Evolutionary conservation across 495 filamentous ascomycete genomes (phyloP).

Genomic region (Penicillium roqueforti): DNA sequence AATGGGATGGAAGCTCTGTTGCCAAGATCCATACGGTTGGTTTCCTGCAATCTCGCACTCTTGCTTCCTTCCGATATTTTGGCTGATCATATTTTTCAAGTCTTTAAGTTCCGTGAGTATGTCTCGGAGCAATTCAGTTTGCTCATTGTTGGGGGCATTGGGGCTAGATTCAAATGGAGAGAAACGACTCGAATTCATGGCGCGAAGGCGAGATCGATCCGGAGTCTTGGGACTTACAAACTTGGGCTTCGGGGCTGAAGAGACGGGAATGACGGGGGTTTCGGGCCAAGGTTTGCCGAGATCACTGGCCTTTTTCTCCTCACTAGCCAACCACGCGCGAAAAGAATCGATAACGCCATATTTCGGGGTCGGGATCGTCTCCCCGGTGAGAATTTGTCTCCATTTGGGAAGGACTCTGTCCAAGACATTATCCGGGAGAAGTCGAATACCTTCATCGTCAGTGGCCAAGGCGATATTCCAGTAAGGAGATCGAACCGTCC

Average conservation of each 20-base stretch:
- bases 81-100: background rate
- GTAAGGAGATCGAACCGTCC: slow-evolving; percentile 2
- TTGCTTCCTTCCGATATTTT: background rate
- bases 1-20: background rate
- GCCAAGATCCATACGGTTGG: background rate
- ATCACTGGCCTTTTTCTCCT: background rate
- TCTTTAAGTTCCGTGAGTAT: background rate
- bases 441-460: background rate
- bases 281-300: background rate
- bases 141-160: background rate
- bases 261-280: background rate
- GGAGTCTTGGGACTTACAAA: background rate
- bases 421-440: background rate
- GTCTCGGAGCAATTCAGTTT: background rate
- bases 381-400: background rate
- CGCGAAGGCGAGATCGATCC: background rate
- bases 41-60: background rate
- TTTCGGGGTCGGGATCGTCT: background rate
- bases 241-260: background rate
- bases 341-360: background rate
- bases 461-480: slow-evolving; percentile 8
- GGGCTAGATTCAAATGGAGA: background rate
- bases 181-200: background rate
- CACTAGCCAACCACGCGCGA: background rate
- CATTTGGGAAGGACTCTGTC: slow-evolving; percentile 1